Evolutionary conservation across 768 basidiomycete species (phyloP), one percentile per base, ranked within the genome.

Genomic region (Pulveroboletus sp.): DNA sequence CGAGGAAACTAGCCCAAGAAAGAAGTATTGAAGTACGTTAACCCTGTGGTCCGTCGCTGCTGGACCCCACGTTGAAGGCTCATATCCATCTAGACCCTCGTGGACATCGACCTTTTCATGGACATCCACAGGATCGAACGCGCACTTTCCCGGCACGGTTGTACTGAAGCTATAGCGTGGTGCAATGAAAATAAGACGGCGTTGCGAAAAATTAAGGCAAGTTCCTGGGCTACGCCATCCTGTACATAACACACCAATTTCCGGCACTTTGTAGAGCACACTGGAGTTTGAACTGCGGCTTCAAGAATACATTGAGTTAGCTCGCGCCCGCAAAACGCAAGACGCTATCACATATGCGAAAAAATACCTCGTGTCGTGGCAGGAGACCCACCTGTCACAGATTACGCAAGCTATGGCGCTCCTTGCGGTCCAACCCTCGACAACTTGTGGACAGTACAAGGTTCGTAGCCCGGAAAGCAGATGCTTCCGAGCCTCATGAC

Each of bases 241-340:
- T 40, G 56, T 49, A 30, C 43, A 43, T 40, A 32, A 55, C 47
- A 34, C 39, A 53, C 43, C 50, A 50, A 57, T 57, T 53, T 55
- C 59, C 53, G 58, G 29, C 27, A 40, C 43, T 47, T 43, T 48
- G 39, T 68, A 97, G 93, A 93, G 87, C 71, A 86, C 91, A 9
- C 82, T 99, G 37, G 96, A 99, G 73, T 98, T 98, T 68, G 89
- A 93, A 57, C 81, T 99, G 40, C 83, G 96, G 38, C 77, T 96
- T 35, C 96, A 99, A 69, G 93, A 97, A 69, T 97, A 87, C 66
- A 93, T 98, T 62, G 96, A 99, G 69, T 77, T 99, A 6, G 81
- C 85, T 29, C 76, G 96, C 30, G 70, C 75, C 4, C 67, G 81
- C 30, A 82, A 84, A 64, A 74, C 71, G 10, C 61, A 73, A 38